These are phyloP conservation scores for Thermomucor indicae-seudaticae DNA, from an alignment of 371 early-diverging fungal genomes.

Conservation along the genomic window DNA sequence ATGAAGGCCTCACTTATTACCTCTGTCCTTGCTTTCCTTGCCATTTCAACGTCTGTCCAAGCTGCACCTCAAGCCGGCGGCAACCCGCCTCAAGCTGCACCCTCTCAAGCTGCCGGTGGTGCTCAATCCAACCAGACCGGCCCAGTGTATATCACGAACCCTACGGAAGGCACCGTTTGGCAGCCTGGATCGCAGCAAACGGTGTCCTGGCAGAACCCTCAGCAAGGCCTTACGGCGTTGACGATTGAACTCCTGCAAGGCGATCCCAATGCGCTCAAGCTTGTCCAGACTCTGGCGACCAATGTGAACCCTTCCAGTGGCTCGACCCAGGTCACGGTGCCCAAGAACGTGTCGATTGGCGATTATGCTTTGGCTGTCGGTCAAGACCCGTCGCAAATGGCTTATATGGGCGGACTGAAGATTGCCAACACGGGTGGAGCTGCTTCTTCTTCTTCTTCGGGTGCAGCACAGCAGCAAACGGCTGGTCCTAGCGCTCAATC, in stretches of 20 bases:
- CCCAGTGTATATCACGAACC: conserved; percentile 34
- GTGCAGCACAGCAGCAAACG: conserved; percentile 1
- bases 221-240: conserved; percentile 22
- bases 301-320: conserved; percentile 33
- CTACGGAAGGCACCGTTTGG: conserved; percentile 35
- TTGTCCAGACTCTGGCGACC: conserved; percentile 29
- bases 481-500: neutral
- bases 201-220: conserved; percentile 40
- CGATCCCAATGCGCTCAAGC: conserved; percentile 30
- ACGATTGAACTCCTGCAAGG: conserved; percentile 42
- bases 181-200: conserved; percentile 28
- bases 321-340: conserved; percentile 29
- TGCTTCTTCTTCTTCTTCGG: conserved; percentile 8
- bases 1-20: conserved; percentile 8
- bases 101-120: conserved; percentile 6
- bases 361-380: conserved; percentile 41
- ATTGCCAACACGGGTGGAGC: conserved; percentile 6
- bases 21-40: conserved; percentile 5
- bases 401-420: conserved; percentile 37
- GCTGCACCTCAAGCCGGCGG: conserved; percentile 1
- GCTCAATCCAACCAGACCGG: conserved; percentile 8
- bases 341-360: conserved; percentile 32
- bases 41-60: conserved; percentile 2
- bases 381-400: conserved; percentile 21
- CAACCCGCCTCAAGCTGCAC: neutral